Evolutionary conservation across 768 basidiomycete species (phyloP).

Genomic region (Leucocoprinus birnbaumii): DNA sequence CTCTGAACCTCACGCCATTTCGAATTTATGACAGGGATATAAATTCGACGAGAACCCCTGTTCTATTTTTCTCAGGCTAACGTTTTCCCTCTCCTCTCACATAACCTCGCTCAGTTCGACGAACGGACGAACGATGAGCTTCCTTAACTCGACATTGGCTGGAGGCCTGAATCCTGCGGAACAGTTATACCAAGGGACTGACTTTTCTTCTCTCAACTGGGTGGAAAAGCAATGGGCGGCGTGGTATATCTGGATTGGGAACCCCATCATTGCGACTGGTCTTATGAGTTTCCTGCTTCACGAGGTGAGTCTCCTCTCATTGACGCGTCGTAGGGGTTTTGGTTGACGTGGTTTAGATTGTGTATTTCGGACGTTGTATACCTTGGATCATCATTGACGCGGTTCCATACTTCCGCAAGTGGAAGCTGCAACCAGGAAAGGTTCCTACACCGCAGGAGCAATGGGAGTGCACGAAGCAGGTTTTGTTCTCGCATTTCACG

Average conservation of each 20-base stretch:
- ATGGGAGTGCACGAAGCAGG: conserved; percentile 94
- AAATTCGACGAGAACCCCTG: background rate
- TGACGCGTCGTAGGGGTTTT: background rate
- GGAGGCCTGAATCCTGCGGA: conserved; percentile 26
- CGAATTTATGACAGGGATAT: conserved; percentile 4
- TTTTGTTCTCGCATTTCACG: conserved; percentile 93
- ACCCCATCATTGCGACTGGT: conserved; percentile 91
- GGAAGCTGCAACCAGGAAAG: conserved; percentile 92
- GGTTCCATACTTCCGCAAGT: conserved; percentile 89
- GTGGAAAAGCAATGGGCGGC: conserved; percentile 78
- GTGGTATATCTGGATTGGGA: conserved; percentile 86
- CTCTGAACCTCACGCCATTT: conserved; percentile 12
- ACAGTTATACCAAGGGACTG: conserved; percentile 51
- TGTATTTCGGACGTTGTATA: conserved; percentile 94
- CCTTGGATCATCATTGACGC: conserved; percentile 96
- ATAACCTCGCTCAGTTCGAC: background rate
- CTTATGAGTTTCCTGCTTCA: conserved; percentile 91
- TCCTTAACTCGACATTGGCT: conserved; percentile 35
- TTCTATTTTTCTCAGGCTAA: background rate
- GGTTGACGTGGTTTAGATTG: conserved; percentile 48
- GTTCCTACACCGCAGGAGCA: conserved; percentile 78
- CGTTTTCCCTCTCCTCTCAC: background rate
- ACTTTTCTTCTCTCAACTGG: conserved; percentile 62
- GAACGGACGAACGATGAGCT: conserved; percentile 35
- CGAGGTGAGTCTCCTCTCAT: conserved; percentile 59